Evolutionary conservation across 164 flowering plant genomes (phyloP).

Genomic region (Malania oleifera): DNA sequence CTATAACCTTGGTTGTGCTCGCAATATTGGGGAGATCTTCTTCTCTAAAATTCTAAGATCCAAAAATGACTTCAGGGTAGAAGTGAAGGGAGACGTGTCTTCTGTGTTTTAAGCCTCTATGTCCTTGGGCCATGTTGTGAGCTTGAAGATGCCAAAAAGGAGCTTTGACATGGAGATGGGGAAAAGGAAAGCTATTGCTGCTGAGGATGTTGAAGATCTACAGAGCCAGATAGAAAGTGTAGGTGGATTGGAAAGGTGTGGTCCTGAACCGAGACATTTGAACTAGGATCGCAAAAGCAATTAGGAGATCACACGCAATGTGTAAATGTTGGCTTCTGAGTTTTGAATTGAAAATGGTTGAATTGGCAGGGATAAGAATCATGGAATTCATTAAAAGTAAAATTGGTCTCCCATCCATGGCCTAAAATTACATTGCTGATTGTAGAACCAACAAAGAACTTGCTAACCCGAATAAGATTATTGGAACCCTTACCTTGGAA

Average conservation of each 20-base stretch:
- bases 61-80: not conserved
- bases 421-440: too few relatives aligned
- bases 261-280: constrained; percentile 22
- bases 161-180: constrained; percentile 54
- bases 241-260: constrained; percentile 39
- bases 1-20: not conserved
- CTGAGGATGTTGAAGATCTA: constrained; percentile 54
- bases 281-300: constrained; percentile 31
- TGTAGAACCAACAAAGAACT: too few relatives aligned
- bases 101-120: too few relatives aligned
- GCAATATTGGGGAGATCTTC: not conserved
- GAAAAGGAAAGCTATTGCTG: constrained; percentile 48
- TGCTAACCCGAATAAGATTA: too few relatives aligned
- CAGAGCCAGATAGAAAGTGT: constrained; percentile 48
- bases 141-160: constrained; percentile 43
- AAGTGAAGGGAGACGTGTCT: not conserved
- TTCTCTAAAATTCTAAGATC: not conserved
- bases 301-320: constrained; percentile 52
- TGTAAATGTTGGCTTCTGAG: too few relatives aligned
- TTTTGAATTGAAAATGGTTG: too few relatives aligned
- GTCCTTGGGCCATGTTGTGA: too few relatives aligned
- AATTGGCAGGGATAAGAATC: too few relatives aligned
- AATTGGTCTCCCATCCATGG: too few relatives aligned
- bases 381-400: too few relatives aligned
- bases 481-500: too few relatives aligned